Evolutionary conservation across 495 filamentous ascomycete genomes (phyloP), one percentile per base, ranked within the genome.

Genomic region (Immersiella caudata): DNA sequence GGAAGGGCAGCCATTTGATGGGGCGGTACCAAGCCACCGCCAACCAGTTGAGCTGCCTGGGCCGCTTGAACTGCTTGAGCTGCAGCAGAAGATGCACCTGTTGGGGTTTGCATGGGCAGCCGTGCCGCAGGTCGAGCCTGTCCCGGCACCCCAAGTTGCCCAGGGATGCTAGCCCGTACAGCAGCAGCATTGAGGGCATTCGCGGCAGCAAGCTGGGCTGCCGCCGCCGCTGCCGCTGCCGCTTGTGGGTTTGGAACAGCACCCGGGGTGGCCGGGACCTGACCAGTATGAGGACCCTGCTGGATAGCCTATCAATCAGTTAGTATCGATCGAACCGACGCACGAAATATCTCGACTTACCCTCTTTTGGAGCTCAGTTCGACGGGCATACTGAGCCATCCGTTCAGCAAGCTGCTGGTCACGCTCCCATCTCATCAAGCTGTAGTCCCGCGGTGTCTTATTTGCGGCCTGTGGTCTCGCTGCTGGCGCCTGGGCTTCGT

Each of bases 401-500:
- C 88, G 86, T 79, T 96, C 92, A 51, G 86, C 85, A 54, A 91
- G 76, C 67, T 91, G 91, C 70, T 91, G 78, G 64, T 97, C 94
- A 35, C 90, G 87, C 64, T 97, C 93, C 75, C 89, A 87, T 75
- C 94, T 93, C 72, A 97, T 83, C 29, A 91, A 85, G 73, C 93
- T 97, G 72, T 97, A 94, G 60, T 96, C 92, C 69, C 91, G 88
- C 0, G 95, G 94, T 0, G 94, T 94, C 59, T 91, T 84, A 12
- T 69, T 76, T 21, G 51, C 76, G 1, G 74, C 75, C 40, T 78
- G 76, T 46, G 88, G 89, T 66, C 89, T 87, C 56, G 85, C 29
- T 46, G 40, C 40, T 46, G 40, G 40, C 40, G 40, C 40, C 40
- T 46, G 84, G 5, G 82, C 78, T 70, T 94, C 90, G 61, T 89